Base-by-base conservation (phyloP, 2,329 filamentous ascomycete species). In the Xylariaceae sp. region DNA sequence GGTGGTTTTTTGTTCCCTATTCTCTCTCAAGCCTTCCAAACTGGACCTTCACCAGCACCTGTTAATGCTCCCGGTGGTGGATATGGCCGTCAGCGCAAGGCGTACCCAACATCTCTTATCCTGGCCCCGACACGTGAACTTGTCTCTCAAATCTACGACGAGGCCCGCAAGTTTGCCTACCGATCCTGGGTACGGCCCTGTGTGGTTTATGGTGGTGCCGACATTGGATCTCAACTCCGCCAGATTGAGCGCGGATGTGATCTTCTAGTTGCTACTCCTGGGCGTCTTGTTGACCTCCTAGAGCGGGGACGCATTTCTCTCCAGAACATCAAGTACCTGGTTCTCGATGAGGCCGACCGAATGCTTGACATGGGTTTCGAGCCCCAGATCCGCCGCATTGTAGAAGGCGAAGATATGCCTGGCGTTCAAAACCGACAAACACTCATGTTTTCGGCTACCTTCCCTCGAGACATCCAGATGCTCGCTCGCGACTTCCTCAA, bases 321-420 rank as follows among this genome's bases (percentile, higher is more conserved):
- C 53, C 86, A 88, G 77, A 97, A 96, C 84, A 99, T 99, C 85
- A 98, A 97, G 83, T 99, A 99, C 75, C 86, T 99, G 61, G 91
- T 99, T 69, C 90, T 99, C 52, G 95, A 99, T 70, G 95, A 99
- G 86, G 95, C 95, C 76, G 95, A 99, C 82, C 95, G 95, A 76
- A 99, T 99, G 95, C 84, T 99, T 84, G 95, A 99, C 85, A 99
- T 99, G 95, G 95, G 95, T 95, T 99, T 99, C 84, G 95, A 99
- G 83, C 95, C 95, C 71, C 95, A 99, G 81, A 99, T 99, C 73
- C 93, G 95, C 71, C 90, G 93, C 70, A 98, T 99, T 71, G 95
- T 99, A 44, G 93, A 98, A 79, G 92, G 92, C 59, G 95, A 98
- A 79, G 95, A 99, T 70, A 99, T 99, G 95, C 95, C 95, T 55